Percentiles rank a stretch among this genome's conserved stretches.
Conservation (phyloP, 192 early-diverging fungal species). For the Rhizophagus sp. region DNA sequence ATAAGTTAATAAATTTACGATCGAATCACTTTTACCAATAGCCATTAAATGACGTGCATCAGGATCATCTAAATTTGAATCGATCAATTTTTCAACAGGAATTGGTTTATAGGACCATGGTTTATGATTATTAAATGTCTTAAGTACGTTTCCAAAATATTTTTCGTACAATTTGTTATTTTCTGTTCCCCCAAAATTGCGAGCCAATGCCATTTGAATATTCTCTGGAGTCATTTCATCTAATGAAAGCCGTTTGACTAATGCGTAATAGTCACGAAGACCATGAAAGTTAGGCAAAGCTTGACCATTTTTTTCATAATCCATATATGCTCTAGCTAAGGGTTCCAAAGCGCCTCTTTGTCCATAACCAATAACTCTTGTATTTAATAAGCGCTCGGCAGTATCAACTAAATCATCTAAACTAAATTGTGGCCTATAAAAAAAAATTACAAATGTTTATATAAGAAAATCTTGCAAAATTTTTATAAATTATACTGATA, state of each 20-base stretch:
- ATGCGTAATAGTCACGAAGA: neutral
- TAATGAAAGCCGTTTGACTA: neutral
- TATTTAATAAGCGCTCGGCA: neutral
- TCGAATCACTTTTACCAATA: slow-evolving; percentile 26
- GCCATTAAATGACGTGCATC: slow-evolving; percentile 25
- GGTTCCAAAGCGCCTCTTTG: neutral
- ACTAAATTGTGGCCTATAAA: neutral
- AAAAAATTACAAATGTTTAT: neutral
- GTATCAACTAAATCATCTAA: slow-evolving; percentile 5
- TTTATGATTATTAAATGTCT: neutral
- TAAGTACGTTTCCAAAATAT: slow-evolving; percentile 4
- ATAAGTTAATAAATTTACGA: slow-evolving; percentile 20
- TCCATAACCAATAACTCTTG: neutral
- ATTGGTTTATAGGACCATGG: neutral
- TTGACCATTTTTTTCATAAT: slow-evolving; percentile 2
- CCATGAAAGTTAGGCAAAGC: slow-evolving; percentile 27
- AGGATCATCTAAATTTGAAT: slow-evolving; percentile 17
- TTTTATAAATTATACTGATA: neutral
- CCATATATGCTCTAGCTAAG: neutral
- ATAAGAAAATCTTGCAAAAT: too few species aligned
- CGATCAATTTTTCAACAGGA: slow-evolving; percentile 1
- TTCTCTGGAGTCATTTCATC: neutral
- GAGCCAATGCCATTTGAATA: slow-evolving; percentile 18
- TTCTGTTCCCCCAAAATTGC: slow-evolving; percentile 30
- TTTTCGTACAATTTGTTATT: neutral